Conservation (phyloP, 2,329 filamentous ascomycete genomes). For the Didymella pinodella region DNA sequence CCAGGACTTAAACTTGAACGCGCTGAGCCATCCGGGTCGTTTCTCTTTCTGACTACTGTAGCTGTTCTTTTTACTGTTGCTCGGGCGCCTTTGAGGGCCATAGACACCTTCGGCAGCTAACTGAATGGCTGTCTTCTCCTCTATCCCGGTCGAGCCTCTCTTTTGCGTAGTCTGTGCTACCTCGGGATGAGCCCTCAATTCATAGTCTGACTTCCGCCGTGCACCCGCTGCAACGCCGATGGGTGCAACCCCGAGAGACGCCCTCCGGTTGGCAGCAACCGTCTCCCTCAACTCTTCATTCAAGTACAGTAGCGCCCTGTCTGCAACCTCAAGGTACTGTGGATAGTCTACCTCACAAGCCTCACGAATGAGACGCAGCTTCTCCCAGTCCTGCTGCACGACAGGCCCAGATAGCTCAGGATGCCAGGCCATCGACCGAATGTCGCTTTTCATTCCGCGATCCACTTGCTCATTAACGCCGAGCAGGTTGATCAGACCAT, state of each 20-base stretch:
- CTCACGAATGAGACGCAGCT: slow-evolving; percentile 56
- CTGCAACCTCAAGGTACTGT: slow-evolving; percentile 54
- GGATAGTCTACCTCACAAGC: slow-evolving; percentile 55
- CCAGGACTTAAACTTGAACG: slow-evolving; percentile 44
- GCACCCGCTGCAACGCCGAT: slow-evolving; percentile 18
- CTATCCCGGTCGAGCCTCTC: not conserved
- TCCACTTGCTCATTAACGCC: slow-evolving; percentile 56
- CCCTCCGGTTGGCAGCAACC: slow-evolving; percentile 30
- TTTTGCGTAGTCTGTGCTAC: slow-evolving; percentile 3
- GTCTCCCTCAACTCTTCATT: slow-evolving; percentile 45
- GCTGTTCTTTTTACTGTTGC: slow-evolving; percentile 32
- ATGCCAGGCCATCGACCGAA: slow-evolving; percentile 59
- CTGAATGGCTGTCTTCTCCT: slow-evolving; percentile 35
- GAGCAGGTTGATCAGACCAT: slow-evolving; percentile 54
- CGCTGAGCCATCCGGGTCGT: slow-evolving; percentile 40
- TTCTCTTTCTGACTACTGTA: slow-evolving; percentile 35
- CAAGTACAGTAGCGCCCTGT: slow-evolving; percentile 56
- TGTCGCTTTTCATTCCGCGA: slow-evolving; percentile 55
- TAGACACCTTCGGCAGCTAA: slow-evolving; percentile 32
- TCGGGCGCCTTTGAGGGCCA: slow-evolving; percentile 22
- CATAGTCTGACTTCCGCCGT: slow-evolving; percentile 37
- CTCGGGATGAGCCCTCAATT: slow-evolving; percentile 25
- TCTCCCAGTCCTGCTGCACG: slow-evolving; percentile 49
- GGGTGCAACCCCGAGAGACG: slow-evolving; percentile 20
- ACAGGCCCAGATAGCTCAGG: slow-evolving; percentile 50